phyloP scores from a whole-genome alignment of 2,329 filamentous ascomycete genomes.

The Hypomyces perniciosus region DNA sequence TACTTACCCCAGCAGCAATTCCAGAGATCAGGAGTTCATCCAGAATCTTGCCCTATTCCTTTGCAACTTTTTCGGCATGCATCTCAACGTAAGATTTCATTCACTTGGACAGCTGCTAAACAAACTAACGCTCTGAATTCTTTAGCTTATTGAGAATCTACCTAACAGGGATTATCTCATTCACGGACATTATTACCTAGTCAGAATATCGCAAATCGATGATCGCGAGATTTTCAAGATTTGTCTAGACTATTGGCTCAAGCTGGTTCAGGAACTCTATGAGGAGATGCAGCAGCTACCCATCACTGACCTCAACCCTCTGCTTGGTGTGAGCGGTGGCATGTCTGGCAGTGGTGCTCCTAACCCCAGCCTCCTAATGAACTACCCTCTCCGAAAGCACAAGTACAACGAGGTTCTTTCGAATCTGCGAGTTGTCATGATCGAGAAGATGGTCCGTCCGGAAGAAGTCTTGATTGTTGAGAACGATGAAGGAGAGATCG shows the following conservation, averaged over 20 bases:
- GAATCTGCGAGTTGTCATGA: conserved; percentile 95
- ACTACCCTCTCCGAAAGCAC: conserved; percentile 93
- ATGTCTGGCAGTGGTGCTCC: conserved; percentile 76
- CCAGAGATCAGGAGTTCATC: conserved; percentile 93
- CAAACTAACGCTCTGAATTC: not conserved
- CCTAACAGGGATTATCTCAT: conserved; percentile 92
- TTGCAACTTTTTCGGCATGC: conserved; percentile 93
- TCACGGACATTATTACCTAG: conserved; percentile 96
- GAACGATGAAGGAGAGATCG: conserved; percentile 98
- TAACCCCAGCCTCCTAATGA: conserved; percentile 76
- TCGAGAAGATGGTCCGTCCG: conserved; percentile 98
- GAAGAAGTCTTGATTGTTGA: conserved; percentile 99
- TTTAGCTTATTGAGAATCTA: conserved; percentile 83
- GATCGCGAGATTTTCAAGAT: conserved; percentile 99
- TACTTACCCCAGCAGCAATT: conserved; percentile 87
- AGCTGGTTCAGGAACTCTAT: conserved; percentile 94
- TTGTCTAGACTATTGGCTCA: conserved; percentile 97
- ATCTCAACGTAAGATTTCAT: conserved; percentile 60
- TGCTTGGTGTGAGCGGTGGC: conserved; percentile 70
- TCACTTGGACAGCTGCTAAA: not conserved
- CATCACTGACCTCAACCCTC: conserved; percentile 84
- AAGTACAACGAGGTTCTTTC: conserved; percentile 94
- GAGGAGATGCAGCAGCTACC: conserved; percentile 98
- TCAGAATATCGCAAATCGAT: conserved; percentile 96
- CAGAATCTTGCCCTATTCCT: conserved; percentile 94